These are phyloP conservation scores for Tolypocladium inflatum DNA, from an alignment of 2,329 filamentous ascomycete genomes.

Conservation along the genomic window DNA sequence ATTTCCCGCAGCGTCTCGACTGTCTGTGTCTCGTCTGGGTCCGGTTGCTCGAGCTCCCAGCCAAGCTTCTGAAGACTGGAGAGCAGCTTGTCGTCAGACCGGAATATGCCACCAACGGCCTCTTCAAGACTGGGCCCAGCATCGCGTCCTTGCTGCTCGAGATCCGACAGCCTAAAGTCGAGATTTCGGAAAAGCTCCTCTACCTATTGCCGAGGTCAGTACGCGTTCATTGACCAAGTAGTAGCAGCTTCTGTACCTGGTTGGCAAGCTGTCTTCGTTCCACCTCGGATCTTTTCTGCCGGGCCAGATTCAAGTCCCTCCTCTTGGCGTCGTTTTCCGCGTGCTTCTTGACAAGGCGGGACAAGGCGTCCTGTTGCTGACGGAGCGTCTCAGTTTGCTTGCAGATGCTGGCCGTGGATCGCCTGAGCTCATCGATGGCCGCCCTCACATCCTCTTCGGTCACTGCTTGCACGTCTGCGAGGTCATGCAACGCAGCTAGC, in stretches of 20 bases:
- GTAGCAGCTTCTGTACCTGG: slow-evolving; percentile 22
- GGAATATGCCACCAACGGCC: slow-evolving; percentile 39
- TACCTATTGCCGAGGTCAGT: slow-evolving; percentile 22
- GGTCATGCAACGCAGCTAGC: slow-evolving; percentile 33
- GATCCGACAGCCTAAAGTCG: slow-evolving; percentile 34
- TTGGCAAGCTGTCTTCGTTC: slow-evolving; percentile 30
- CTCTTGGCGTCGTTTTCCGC: slow-evolving; percentile 18
- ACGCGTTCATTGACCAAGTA: not conserved
- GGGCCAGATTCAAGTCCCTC: slow-evolving; percentile 16
- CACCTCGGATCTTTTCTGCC: slow-evolving; percentile 20
- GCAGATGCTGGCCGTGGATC: slow-evolving; percentile 54
- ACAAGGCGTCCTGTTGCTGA: slow-evolving; percentile 52
- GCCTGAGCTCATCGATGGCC: slow-evolving; percentile 54
- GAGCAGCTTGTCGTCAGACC: slow-evolving; percentile 56
- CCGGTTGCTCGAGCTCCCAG: slow-evolving; percentile 45
- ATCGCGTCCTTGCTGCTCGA: slow-evolving; percentile 40
- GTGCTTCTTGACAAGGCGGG: slow-evolving; percentile 34
- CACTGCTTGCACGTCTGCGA: slow-evolving; percentile 39
- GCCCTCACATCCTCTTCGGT: slow-evolving; percentile 49
- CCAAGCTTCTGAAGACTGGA: slow-evolving; percentile 57
- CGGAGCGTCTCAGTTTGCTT: slow-evolving; percentile 53
- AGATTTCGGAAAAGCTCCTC: slow-evolving; percentile 38
- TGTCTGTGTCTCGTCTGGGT: slow-evolving; percentile 40
- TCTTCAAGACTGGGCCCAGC: slow-evolving; percentile 35
- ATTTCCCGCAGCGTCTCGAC: slow-evolving; percentile 49